Evolutionary conservation across 495 filamentous ascomycete species (phyloP).

Genomic region (Tuber microsphaerosporum): DNA sequence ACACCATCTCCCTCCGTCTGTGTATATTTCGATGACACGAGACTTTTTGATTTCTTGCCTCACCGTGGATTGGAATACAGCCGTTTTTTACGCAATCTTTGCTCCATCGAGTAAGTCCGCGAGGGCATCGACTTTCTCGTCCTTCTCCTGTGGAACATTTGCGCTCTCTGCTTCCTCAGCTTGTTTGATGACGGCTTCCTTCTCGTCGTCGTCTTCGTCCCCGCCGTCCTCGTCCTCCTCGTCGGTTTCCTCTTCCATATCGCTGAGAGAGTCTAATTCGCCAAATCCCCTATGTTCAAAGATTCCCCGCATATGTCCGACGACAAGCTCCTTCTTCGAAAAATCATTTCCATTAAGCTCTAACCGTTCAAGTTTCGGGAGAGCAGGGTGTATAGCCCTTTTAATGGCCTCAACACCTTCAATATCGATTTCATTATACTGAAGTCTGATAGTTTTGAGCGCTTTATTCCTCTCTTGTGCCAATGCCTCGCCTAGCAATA

Average conservation of each 20-base stretch:
- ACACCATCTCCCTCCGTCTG: background rate
- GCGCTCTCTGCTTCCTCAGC: conserved; percentile 29
- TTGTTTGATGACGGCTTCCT: conserved; percentile 55
- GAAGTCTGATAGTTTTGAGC: conserved; percentile 70
- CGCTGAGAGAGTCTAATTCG: conserved; percentile 83
- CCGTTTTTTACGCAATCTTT: conserved; percentile 33
- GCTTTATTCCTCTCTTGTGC: conserved; percentile 65
- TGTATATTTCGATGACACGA: background rate
- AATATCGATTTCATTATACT: conserved; percentile 88
- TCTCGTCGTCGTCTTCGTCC: conserved; percentile 62
- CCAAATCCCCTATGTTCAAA: conserved; percentile 63
- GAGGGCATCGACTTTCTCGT: conserved; percentile 72
- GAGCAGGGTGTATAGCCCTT: conserved; percentile 53
- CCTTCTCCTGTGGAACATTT: conserved; percentile 51
- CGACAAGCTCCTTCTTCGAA: conserved; percentile 67
- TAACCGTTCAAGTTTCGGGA: conserved; percentile 49
- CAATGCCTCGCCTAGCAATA: conserved; percentile 65
- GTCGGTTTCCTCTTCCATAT: conserved; percentile 65
- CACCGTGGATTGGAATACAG: background rate
- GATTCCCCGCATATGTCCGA: conserved; percentile 66
- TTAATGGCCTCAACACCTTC: conserved; percentile 63
- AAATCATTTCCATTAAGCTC: conserved; percentile 97
- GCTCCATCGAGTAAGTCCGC: conserved; percentile 68
- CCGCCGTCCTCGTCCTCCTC: conserved; percentile 56
- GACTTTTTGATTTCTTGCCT: background rate